phyloP scores from a whole-genome alignment of 1,139 yeast species.

The Sporopachydermia cereana region DNA sequence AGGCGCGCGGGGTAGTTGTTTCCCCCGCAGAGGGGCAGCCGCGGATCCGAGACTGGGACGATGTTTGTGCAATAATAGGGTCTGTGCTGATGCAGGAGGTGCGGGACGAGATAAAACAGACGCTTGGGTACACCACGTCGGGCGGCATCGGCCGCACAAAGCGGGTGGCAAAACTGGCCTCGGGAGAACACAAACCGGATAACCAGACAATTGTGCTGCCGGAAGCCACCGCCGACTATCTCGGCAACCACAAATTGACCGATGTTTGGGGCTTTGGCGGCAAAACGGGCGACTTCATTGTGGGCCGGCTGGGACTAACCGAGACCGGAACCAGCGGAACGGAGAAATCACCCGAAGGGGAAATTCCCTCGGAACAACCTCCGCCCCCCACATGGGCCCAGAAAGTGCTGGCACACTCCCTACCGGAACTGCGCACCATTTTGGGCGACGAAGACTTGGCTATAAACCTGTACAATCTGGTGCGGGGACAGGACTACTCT shows the following conservation, averaged over 20 bases:
- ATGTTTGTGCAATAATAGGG: conserved; percentile 55
- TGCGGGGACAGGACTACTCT: conserved; percentile 47
- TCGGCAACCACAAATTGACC: conserved; percentile 48
- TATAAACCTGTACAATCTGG: conserved; percentile 40
- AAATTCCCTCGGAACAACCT: too few relatives aligned
- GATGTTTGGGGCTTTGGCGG: conserved; percentile 94
- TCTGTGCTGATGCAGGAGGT: conserved; percentile 44
- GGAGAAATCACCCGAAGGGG: conserved; percentile 15
- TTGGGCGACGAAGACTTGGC: conserved; percentile 38
- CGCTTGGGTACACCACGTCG: conserved; percentile 75
- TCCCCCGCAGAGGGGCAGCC: conserved; percentile 8
- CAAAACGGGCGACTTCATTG: conserved; percentile 57
- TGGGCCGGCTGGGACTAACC: conserved; percentile 29
- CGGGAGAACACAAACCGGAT: conserved; percentile 76
- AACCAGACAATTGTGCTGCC: conserved; percentile 66
- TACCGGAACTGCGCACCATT: conserved; percentile 22
- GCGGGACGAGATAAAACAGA: conserved; percentile 38
- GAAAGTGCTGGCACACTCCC: conserved; percentile 17
- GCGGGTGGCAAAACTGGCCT: conserved; percentile 77
- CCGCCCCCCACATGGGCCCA: conserved; percentile 16
- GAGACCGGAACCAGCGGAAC: not conserved
- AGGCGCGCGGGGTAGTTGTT: conserved; percentile 19
- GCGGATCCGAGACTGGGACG: conserved; percentile 68
- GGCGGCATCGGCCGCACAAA: conserved; percentile 78
- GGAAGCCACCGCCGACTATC: conserved; percentile 36